Conservation (phyloP, 1,139 yeast genomes). For the Debaryomyces psychrophilus region DNA sequence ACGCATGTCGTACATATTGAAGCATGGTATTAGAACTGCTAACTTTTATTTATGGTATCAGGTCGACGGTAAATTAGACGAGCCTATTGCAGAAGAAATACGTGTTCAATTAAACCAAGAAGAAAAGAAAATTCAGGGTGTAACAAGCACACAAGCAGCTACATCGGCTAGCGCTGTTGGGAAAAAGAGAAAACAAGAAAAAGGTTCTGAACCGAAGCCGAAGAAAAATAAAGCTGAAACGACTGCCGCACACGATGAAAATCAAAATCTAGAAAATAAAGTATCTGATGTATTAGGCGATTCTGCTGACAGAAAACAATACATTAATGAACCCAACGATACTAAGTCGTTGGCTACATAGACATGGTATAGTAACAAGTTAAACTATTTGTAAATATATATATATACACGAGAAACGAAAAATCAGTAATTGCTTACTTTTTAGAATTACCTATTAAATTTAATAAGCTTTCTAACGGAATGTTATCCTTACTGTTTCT, state of each 20-base stretch:
- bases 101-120: slow-evolving; percentile 43
- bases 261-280: neutral
- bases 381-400: slow-evolving; percentile 7
- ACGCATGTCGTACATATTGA: slow-evolving; percentile 64
- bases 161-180: slow-evolving; percentile 11
- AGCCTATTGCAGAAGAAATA: slow-evolving; percentile 52
- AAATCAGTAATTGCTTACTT: slow-evolving; percentile 3
- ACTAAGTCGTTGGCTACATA: neutral
- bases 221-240: slow-evolving; percentile 18
- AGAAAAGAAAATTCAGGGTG: slow-evolving; percentile 49
- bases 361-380: slow-evolving; percentile 9
- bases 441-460: slow-evolving; percentile 24
- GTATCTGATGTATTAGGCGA: no score
- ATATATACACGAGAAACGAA: slow-evolving; percentile 13
- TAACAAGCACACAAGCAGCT: slow-evolving; percentile 21
- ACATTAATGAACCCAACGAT: neutral
- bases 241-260: neutral
- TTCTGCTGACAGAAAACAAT: slow-evolving; percentile 8
- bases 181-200: slow-evolving; percentile 41
- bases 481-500: slow-evolving; percentile 40
- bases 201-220: slow-evolving; percentile 17
- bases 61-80: slow-evolving; percentile 78
- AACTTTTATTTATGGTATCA: slow-evolving; percentile 81
- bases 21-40: slow-evolving; percentile 61
- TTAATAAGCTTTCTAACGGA: slow-evolving; percentile 39